Percentiles rank a stretch among this genome's conserved stretches.
Conservation (phyloP, 2,329 filamentous ascomycete species). For the Hyphodiscus sp. region DNA sequence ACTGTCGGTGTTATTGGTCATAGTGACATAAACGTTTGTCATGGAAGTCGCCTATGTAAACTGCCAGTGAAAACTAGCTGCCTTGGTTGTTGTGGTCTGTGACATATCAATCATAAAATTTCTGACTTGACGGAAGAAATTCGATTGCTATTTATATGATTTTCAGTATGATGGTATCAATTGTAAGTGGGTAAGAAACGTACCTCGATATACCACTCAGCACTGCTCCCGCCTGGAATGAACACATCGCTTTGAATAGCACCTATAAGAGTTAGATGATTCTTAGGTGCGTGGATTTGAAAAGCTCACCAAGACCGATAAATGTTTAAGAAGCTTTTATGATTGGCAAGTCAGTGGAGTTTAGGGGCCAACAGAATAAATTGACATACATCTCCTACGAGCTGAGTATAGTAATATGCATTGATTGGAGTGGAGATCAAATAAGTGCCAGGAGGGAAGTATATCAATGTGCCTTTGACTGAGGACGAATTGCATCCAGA, state of each 20-base stretch:
- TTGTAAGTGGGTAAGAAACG: background rate
- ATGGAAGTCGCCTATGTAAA: constrained; percentile 48
- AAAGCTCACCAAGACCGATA: background rate
- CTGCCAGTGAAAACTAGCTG: constrained; percentile 42
- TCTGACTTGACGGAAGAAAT: constrained; percentile 55
- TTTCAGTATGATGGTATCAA: constrained; percentile 15
- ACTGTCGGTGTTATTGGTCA: constrained; percentile 31
- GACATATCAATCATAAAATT: constrained; percentile 59
- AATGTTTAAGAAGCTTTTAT: background rate
- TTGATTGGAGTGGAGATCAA: background rate
- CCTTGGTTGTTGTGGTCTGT: constrained; percentile 17
- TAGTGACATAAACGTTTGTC: constrained; percentile 52
- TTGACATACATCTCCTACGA: background rate
- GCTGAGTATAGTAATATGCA: background rate
- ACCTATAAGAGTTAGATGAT: background rate
- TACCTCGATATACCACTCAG: constrained; percentile 14
- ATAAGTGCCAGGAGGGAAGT: constrained; percentile 55
- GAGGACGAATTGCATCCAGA: constrained; percentile 73
- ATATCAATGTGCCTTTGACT: constrained; percentile 70
- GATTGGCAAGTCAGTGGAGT: background rate
- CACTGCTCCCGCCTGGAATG: constrained; percentile 36
- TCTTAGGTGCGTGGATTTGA: no score
- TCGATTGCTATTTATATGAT: constrained; percentile 34
- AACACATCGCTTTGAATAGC: constrained; percentile 51
- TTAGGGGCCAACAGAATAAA: no score